phyloP scores from a whole-genome alignment of 306 rosid species.

The Canavalia ensiformis region DNA sequence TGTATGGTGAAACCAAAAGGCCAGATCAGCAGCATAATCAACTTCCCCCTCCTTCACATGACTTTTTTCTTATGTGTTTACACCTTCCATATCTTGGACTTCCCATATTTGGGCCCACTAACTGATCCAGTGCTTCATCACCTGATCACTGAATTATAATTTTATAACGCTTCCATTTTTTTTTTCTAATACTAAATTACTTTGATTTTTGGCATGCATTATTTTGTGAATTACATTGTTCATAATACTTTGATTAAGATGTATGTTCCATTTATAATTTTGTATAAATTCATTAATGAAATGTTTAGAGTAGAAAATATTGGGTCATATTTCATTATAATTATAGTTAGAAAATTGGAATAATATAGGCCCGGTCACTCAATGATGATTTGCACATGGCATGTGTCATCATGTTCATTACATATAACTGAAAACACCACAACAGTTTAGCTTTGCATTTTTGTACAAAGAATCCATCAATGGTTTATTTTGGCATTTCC shows the following conservation, averaged over 20 bases:
- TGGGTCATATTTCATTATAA: not conserved
- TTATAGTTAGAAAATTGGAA: not conserved
- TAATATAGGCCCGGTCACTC: not conserved
- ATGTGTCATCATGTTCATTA: constrained; percentile 8
- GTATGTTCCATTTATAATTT: not conserved
- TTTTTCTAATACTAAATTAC: not conserved
- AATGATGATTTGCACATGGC: constrained; percentile 10
- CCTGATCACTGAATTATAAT: not conserved
- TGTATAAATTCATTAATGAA: not conserved
- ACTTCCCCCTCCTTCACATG: too few relatives aligned
- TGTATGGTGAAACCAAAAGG: too few relatives aligned
- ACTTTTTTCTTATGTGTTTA: too few relatives aligned
- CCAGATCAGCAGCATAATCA: too few relatives aligned
- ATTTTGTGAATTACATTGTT: not conserved
- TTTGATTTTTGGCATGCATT: not conserved
- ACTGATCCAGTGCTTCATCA: too few relatives aligned
- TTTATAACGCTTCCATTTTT: not conserved
- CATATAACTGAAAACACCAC: constrained; percentile 2
- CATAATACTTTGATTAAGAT: not conserved
- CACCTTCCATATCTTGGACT: too few relatives aligned
- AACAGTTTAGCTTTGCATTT: not conserved
- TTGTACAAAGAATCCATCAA: constrained; percentile 15
- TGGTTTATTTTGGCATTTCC: too few relatives aligned
- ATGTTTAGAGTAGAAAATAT: not conserved
- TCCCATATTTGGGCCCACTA: too few relatives aligned